Evolutionary conservation across 306 rosid species (phyloP), one percentile per base, ranked within the genome.

Genomic region (Arachis stenosperma): DNA sequence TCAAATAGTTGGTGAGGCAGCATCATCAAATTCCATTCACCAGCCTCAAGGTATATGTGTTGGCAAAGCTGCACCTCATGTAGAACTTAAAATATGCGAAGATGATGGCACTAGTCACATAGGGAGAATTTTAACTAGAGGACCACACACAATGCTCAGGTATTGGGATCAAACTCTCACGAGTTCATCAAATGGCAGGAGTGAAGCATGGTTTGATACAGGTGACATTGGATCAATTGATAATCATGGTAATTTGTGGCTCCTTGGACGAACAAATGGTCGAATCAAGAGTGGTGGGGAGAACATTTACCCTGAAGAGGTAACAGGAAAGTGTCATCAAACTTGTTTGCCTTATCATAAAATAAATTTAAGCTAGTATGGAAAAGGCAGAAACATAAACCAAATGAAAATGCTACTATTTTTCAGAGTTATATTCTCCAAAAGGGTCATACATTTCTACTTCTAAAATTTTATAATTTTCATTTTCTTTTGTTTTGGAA

Each of bases 301-400:
- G 85, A 94, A 88, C 69, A 63, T 94, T 79, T 94, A 88, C 74
- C 97, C 97, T 4, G 99, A 94, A 88, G 97, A 94, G 95, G 97
- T 89, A 76, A 7, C 51, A 51, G 14, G 14, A 68, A 63, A 60
- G 2, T 69, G 52, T 17, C 71, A 74, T 29, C 33, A 40, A 41
- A 46, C 71, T 8, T 72, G 55, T 29, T 51, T 69, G 5, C 43
- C 46, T 70, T 61, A 7, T 8, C 61, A 68, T 55, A 6, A 12
- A 72, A 37, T 57, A 58, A 57, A 22, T 22, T 22, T 22, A 22
- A 22, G 27, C 27, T 22, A 22, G 27, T 22, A 22, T 22, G 27
- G 27, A 22, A 22, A 22, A 22, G 27, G 27, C 27, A 67, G 29
- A 58, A 61, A 67, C 10, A 36, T 17, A 58, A 70, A 47, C 47